Percentiles rank a stretch among this genome's conserved stretches.
Conservation (phyloP, 169 alveolate genomes). For the Eimeria sp. region DNA sequence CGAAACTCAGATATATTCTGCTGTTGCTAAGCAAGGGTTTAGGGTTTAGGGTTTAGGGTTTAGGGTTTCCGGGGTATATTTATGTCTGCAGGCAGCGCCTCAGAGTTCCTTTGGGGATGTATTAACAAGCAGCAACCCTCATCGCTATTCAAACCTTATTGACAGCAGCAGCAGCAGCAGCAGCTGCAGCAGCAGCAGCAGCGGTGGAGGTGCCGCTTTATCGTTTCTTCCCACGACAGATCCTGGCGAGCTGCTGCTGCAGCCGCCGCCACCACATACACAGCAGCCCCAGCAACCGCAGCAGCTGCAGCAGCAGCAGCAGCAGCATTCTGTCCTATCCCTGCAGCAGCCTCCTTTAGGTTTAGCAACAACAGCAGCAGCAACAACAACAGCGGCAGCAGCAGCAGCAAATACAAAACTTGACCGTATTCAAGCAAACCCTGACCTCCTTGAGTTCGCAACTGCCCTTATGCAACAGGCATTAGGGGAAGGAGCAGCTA, state of each 20-base stretch:
- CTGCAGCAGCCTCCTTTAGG: too few relatives aligned
- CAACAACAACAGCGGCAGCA: neutral
- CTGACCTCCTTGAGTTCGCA: conserved; percentile 6
- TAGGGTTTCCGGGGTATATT: neutral
- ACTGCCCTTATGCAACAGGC: conserved; percentile 32
- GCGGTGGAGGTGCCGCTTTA: neutral
- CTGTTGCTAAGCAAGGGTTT: too few relatives aligned
- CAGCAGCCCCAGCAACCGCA: neutral
- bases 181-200: neutral
- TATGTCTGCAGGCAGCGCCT: neutral
- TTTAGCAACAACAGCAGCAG: neutral
- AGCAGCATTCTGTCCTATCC: neutral
- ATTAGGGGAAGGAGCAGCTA: neutral
- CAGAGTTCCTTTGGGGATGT: conserved; percentile 23
- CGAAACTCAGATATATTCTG: too few relatives aligned
- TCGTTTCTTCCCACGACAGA: neutral
- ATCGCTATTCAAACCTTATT: neutral
- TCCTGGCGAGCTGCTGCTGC: neutral
- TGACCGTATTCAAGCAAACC: neutral
- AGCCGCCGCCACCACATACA: neutral
- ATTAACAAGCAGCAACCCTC: neutral
- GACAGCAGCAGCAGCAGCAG: conserved; percentile 18
- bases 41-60: too few relatives aligned
- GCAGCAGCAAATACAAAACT: too few relatives aligned
- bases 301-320: neutral